Percentiles rank a stretch among this genome's conserved stretches.
Evolutionary conservation across 1,284 basidiomycete genomes (phyloP).

Genomic region (Tilletia walkeri): DNA sequence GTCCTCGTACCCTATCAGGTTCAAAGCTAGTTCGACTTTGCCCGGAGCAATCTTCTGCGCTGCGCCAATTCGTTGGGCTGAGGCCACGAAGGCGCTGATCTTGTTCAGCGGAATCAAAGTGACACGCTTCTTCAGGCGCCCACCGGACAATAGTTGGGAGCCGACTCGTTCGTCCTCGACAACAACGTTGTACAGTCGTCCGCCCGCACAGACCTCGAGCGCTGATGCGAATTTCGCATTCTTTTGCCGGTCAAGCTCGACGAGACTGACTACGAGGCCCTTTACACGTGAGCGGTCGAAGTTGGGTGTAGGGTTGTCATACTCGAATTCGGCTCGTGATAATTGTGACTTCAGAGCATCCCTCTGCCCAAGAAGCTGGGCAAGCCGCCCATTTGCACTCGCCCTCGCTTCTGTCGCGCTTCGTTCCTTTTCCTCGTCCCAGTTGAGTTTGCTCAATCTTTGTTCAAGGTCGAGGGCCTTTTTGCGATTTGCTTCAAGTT

Average conservation of each 20-base stretch:
- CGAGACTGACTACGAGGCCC: conserved; percentile 68
- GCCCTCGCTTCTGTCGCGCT: conserved; percentile 65
- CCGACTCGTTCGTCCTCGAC: conserved; percentile 87
- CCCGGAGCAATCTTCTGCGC: conserved; percentile 76
- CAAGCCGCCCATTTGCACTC: conserved; percentile 65
- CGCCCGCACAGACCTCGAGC: conserved; percentile 88
- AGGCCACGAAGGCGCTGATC: conserved; percentile 72
- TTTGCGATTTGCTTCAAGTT: conserved; percentile 51
- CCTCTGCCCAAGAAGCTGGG: conserved; percentile 67
- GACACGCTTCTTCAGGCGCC: conserved; percentile 80
- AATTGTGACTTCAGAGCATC: conserved; percentile 71
- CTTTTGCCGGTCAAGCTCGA: conserved; percentile 67
- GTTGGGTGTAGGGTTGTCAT: conserved; percentile 71
- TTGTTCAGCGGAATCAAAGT: conserved; percentile 93
- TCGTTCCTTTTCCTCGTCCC: conserved; percentile 75
- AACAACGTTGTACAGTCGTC: conserved; percentile 83
- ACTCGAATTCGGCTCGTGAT: conserved; percentile 78
- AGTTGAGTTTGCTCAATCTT: conserved; percentile 68
- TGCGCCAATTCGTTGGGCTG: conserved; percentile 71
- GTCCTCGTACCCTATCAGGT: conserved; percentile 78
- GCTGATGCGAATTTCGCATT: conserved; percentile 75
- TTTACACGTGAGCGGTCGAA: conserved; percentile 88
- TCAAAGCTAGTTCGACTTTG: conserved; percentile 80
- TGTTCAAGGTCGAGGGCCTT: conserved; percentile 64
- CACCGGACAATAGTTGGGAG: conserved; percentile 77